Conservation (phyloP, 139 green algal species). For the Ettlia oleoabundans region DNA sequence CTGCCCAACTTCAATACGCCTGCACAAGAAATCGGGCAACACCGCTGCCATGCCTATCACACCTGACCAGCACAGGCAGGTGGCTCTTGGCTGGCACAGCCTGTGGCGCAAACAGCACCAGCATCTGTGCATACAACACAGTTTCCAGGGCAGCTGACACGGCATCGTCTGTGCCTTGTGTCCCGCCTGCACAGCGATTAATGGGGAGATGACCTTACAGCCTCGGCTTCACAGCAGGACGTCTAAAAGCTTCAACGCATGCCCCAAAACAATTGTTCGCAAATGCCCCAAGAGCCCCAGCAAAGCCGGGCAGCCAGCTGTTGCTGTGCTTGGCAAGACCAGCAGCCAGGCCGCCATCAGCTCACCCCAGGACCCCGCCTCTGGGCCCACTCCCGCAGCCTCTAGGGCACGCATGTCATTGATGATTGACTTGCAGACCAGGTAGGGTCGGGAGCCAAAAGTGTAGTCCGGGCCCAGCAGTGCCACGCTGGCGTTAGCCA, state of each 20-base stretch:
- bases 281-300: no score
- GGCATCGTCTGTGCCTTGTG: slow-evolving; percentile 43
- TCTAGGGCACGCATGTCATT: slow-evolving; percentile 46
- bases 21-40: not conserved
- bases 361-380: not conserved
- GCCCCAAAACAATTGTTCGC: no score
- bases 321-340: no score
- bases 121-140: slow-evolving; percentile 94
- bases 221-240: no score
- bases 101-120: slow-evolving; percentile 92
- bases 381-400: not conserved
- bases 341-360: not conserved
- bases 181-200: not conserved
- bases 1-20: no score
- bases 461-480: slow-evolving; percentile 89
- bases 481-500: slow-evolving; percentile 91
- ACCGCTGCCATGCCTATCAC: not conserved
- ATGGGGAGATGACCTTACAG: no score
- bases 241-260: no score
- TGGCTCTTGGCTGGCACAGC: slow-evolving; percentile 73
- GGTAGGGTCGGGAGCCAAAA: slow-evolving; percentile 72
- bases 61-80: slow-evolving; percentile 70
- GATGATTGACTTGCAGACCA: slow-evolving; percentile 65
- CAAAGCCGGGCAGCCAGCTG: no score
- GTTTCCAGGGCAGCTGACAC: slow-evolving; percentile 67